phyloP scores from a whole-genome alignment of 805 yeast species.

The Pichia exigua region DNA sequence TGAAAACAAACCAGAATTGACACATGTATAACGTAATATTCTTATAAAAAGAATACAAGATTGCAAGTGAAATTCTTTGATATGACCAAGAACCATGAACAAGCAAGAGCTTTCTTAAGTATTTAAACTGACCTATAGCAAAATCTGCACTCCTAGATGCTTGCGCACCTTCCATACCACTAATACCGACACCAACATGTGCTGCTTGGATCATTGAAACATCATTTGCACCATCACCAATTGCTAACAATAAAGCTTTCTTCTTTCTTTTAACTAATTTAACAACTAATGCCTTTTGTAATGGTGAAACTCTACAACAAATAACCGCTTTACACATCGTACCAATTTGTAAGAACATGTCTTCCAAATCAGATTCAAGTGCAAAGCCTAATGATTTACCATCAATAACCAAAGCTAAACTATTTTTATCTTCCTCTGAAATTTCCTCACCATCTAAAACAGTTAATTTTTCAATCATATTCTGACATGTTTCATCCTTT shows the following conservation, averaged over 20 bases:
- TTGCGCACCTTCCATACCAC: conserved; percentile 99
- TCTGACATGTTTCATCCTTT: conserved; percentile 66
- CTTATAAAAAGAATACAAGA: conserved; percentile 90
- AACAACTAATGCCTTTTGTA: conserved; percentile 94
- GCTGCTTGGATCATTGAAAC: conserved; percentile 99
- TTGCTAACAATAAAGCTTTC: conserved; percentile 72
- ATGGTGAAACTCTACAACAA: conserved; percentile 96
- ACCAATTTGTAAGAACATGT: conserved; percentile 69
- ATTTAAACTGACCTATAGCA: conserved; percentile 92
- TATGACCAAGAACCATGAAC: conserved; percentile 99
- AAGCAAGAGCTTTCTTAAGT: conserved; percentile 67
- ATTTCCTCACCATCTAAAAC: conserved; percentile 65
- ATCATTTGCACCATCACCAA: conserved; percentile 99
- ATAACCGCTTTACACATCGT: conserved; percentile 89
- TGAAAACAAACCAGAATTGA: conserved; percentile 95
- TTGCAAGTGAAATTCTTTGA: conserved; percentile 87
- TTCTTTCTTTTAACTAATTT: conserved; percentile 82
- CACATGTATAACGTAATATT: conserved; percentile 95
- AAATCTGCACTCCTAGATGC: conserved; percentile 98
- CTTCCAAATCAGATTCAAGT: conserved; percentile 72
- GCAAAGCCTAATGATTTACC: conserved; percentile 89
- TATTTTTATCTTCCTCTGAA: conserved; percentile 60
- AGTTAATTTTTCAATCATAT: conserved; percentile 63
- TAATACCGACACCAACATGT: conserved; percentile 97
- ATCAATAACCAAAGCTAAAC: conserved; percentile 86